These are phyloP conservation scores for Sutorius australiensis DNA, from an alignment of 768 basidiomycete genomes.

Conservation along the genomic window DNA sequence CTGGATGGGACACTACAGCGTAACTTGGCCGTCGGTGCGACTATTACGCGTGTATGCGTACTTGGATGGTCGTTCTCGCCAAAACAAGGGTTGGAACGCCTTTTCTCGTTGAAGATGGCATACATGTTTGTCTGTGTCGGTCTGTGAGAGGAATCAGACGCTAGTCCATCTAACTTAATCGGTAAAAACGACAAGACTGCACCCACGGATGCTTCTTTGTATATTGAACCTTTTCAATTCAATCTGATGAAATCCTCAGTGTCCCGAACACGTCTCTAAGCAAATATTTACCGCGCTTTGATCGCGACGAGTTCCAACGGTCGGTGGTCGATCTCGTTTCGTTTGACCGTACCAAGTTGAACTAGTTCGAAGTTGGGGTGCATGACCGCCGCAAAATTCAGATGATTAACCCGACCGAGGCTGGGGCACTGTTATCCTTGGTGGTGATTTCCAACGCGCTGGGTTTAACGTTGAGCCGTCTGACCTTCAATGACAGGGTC, in stretches of 20 bases:
- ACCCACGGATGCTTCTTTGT: slow-evolving; percentile 11
- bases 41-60: not conserved
- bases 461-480: not conserved
- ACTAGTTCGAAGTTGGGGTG: not conserved
- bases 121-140: not conserved
- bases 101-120: slow-evolving; percentile 2
- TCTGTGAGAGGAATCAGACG: slow-evolving; percentile 8
- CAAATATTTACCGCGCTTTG: slow-evolving; percentile 1
- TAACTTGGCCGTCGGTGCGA: not conserved
- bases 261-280: not conserved
- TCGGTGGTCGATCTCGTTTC: slow-evolving; percentile 7
- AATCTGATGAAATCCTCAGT: slow-evolving; percentile 4
- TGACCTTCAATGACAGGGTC: not conserved
- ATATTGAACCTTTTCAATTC: not conserved
- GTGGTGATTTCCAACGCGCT: not conserved
- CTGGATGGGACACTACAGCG: not conserved
- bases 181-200: slow-evolving; percentile 8
- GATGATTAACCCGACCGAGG: not conserved
- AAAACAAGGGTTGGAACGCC: not conserved
- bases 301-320: slow-evolving; percentile 3
- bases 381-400: slow-evolving; percentile 2
- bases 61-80: not conserved
- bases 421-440: not conserved
- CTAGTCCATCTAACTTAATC: slow-evolving; percentile 11
- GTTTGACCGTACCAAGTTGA: not conserved